A percentile compares a stretch with the other conserved stretches of the same genome.
Evolutionary conservation across 345 rosid species (phyloP).

Genomic region (Carallia pectinifolia): DNA sequence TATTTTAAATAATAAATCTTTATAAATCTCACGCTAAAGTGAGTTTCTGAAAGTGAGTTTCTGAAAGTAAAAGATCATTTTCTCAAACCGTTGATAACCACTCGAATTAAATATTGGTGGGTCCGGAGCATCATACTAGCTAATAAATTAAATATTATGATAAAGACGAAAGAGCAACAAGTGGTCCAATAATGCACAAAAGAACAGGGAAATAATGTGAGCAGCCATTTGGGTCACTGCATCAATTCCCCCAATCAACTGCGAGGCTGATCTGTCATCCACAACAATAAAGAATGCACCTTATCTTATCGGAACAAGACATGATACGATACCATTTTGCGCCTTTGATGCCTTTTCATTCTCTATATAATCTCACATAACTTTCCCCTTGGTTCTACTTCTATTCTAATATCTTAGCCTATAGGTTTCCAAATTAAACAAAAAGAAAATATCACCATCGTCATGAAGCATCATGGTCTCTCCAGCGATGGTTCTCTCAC

Average conservation of each 20-base stretch:
- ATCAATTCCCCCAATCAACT: neutral
- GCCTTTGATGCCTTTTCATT: neutral
- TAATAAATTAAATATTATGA: too few relatives aligned
- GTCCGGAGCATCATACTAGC: too few relatives aligned
- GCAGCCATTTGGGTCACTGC: too few relatives aligned
- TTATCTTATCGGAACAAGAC: neutral
- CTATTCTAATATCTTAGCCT: neutral
- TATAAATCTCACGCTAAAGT: too few relatives aligned
- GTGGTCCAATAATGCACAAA: neutral
- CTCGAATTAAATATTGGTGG: too few relatives aligned
- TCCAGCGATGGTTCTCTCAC: conserved; percentile 4
- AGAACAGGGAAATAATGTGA: neutral
- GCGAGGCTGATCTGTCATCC: neutral
- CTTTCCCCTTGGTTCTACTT: neutral
- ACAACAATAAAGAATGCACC: neutral
- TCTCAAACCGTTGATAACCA: too few relatives aligned
- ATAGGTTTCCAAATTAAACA: neutral
- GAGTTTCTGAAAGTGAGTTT: too few relatives aligned
- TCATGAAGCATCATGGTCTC: neutral
- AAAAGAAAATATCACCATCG: neutral
- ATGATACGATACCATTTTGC: neutral
- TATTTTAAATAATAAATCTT: too few relatives aligned
- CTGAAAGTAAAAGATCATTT: too few relatives aligned
- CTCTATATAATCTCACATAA: neutral
- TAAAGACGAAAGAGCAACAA: neutral